Percentiles rank a stretch among this genome's conserved stretches.
These are phyloP conservation scores for Hypoxylon sp. DNA, from an alignment of 2,329 filamentous ascomycete genomes.

Conservation along the genomic window DNA sequence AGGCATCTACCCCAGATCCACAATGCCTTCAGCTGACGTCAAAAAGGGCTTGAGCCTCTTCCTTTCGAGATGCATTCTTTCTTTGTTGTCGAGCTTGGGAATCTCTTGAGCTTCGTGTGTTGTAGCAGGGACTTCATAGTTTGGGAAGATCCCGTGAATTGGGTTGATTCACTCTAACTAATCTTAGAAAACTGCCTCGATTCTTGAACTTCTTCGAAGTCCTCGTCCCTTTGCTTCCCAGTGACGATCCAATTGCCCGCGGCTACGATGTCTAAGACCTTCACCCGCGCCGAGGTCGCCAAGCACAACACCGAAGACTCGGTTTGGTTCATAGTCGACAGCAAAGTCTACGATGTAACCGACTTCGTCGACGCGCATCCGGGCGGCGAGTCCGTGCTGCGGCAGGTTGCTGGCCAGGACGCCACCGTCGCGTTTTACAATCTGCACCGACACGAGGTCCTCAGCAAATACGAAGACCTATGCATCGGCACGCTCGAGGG, in stretches of 20 bases:
- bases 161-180: background rate
- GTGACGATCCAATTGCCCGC: conserved; percentile 33
- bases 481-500: conserved; percentile 82
- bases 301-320: conserved; percentile 83
- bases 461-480: conserved; percentile 82
- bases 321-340: conserved; percentile 88
- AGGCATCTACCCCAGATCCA: conserved; percentile 34
- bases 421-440: conserved; percentile 91
- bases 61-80: conserved; percentile 11
- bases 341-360: conserved; percentile 87
- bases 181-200: conserved; percentile 5
- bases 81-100: conserved; percentile 14
- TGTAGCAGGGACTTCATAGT: background rate
- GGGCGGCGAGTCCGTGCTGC: conserved; percentile 83
- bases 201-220: background rate
- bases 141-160: conserved; percentile 8
- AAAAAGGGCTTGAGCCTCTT: conserved; percentile 20
- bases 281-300: conserved; percentile 76
- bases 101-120: conserved; percentile 8
- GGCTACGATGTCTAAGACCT: conserved; percentile 61
- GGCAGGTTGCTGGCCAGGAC: conserved; percentile 85
- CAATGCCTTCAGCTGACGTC: conserved; percentile 21
- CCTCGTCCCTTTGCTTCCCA: background rate
- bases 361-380: conserved; percentile 90
- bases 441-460: conserved; percentile 90